Conservation (phyloP, 2,329 filamentous ascomycete species). For the Thielaviopsis euricoi region DNA sequence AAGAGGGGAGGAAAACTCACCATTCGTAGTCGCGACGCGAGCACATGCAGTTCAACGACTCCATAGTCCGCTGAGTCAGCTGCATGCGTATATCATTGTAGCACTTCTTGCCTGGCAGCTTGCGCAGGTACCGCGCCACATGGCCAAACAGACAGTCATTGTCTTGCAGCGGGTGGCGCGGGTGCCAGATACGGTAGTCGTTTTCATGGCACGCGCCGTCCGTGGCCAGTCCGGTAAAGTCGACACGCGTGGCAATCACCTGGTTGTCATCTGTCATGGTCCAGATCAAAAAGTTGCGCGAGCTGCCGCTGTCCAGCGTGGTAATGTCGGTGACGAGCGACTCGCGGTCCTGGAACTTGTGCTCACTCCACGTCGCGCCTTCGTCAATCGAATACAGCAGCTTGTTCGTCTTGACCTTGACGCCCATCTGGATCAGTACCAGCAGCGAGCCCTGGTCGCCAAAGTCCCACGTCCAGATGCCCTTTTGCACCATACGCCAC, state of each 20-base stretch:
- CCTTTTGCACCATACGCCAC: conserved; percentile 77
- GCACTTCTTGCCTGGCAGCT: conserved; percentile 62
- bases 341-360: conserved; percentile 54
- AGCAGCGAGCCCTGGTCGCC: conserved; percentile 90
- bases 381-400: conserved; percentile 69
- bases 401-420: conserved; percentile 51
- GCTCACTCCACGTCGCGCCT: conserved; percentile 62
- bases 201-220: conserved; percentile 51
- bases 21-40: conserved; percentile 82
- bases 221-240: conserved; percentile 70
- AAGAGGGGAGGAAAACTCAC: conserved; percentile 30
- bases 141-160: conserved; percentile 88
- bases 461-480: conserved; percentile 82
- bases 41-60: conserved; percentile 67
- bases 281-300: conserved; percentile 87
- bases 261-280: conserved; percentile 40
- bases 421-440: conserved; percentile 59
- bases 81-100: conserved; percentile 50
- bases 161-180: conserved; percentile 62
- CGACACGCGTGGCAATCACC: conserved; percentile 63
- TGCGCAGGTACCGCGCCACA: conserved; percentile 74
- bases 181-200: conserved; percentile 70
- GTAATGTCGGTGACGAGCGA: conserved; percentile 66
- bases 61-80: conserved; percentile 53
- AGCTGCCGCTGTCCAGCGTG: conserved; percentile 75